These are phyloP conservation scores for Vicia sativa DNA, from an alignment of 306 rosid species.

Conservation along the genomic window DNA sequence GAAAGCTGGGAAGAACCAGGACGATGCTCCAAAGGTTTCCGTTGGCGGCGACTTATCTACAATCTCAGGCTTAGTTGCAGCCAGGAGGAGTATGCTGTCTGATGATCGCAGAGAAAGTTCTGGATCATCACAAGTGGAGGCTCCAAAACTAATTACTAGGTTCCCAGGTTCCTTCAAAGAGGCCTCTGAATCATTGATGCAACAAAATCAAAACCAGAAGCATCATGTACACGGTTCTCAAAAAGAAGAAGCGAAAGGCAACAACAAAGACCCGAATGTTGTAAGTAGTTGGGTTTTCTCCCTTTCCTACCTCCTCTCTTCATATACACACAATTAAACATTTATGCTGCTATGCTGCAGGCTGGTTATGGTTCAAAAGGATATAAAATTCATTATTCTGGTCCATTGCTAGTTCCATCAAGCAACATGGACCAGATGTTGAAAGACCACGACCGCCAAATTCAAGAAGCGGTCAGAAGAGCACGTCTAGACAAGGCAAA, in stretches of 20 bases:
- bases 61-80: constrained; percentile 81
- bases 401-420: constrained; percentile 92
- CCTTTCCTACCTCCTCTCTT: too few relatives aligned
- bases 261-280: constrained; percentile 73
- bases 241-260: constrained; percentile 67
- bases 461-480: constrained; percentile 92
- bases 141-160: constrained; percentile 72
- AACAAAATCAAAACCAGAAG: constrained; percentile 76
- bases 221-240: constrained; percentile 57
- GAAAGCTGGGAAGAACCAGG: constrained; percentile 75
- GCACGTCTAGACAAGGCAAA: constrained; percentile 92
- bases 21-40: constrained; percentile 77
- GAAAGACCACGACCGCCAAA: constrained; percentile 96
- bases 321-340: too few relatives aligned
- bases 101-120: constrained; percentile 88
- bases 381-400: constrained; percentile 95
- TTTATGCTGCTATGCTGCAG: constrained; percentile 47
- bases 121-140: constrained; percentile 71
- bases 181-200: constrained; percentile 58
- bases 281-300: constrained; percentile 75
- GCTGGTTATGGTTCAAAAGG: constrained; percentile 92
- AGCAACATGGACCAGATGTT: constrained; percentile 95
- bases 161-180: constrained; percentile 96
- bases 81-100: constrained; percentile 78
- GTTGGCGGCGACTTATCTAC: constrained; percentile 70